These are phyloP conservation scores for Zymoseptoria tritici DNA, from an alignment of 2,329 filamentous ascomycete species.

Conservation along the genomic window DNA sequence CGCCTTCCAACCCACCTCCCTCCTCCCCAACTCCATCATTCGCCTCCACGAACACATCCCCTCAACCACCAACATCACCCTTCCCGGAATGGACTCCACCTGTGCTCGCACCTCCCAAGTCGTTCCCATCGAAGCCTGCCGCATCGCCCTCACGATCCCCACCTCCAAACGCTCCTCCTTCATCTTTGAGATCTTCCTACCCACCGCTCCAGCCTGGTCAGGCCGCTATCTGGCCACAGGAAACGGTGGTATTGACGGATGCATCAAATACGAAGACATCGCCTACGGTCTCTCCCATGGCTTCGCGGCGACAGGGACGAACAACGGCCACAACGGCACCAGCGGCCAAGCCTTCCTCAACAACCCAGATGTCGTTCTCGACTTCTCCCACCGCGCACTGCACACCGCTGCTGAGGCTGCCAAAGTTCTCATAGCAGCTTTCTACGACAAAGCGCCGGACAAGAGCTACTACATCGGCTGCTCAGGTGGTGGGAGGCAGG, in stretches of 20 bases:
- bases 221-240: conserved; percentile 30
- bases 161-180: conserved; percentile 36
- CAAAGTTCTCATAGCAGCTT: conserved; percentile 25
- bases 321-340: conserved; percentile 39
- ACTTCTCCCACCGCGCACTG: conserved; percentile 23
- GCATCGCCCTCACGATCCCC: conserved; percentile 33
- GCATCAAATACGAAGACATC: conserved; percentile 31
- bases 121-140: conserved; percentile 34
- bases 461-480: conserved; percentile 42
- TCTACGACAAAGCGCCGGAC: conserved; percentile 30
- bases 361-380: conserved; percentile 22
- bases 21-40: conserved; percentile 17
- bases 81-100: conserved; percentile 25
- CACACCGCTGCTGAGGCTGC: conserved; percentile 20
- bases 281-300: conserved; percentile 33
- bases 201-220: conserved; percentile 32
- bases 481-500: conserved; percentile 40
- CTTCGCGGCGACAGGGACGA: conserved; percentile 35
- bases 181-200: conserved; percentile 39
- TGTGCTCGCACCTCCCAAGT: conserved; percentile 30
- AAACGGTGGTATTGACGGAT: conserved; percentile 37
- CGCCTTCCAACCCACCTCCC: neutral
- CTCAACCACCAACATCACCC: conserved; percentile 24
- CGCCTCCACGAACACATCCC: conserved; percentile 21
- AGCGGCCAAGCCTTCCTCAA: conserved; percentile 39